Percentiles rank a stretch among this genome's conserved stretches.
Evolutionary conservation across 805 yeast species (phyloP).

Genomic region (Candida wancherniae): DNA sequence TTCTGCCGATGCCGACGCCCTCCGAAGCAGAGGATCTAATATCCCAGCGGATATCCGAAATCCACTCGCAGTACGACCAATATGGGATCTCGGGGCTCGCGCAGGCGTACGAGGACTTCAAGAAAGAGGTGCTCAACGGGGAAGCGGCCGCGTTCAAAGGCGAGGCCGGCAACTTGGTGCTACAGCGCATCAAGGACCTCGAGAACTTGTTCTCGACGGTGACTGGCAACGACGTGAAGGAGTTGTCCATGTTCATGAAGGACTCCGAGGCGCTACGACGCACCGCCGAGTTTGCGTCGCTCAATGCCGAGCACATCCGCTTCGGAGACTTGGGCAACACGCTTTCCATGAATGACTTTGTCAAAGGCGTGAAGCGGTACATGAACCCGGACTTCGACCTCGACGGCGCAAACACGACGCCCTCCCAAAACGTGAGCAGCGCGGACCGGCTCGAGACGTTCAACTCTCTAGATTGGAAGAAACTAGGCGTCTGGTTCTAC

Average conservation of each 20-base stretch:
- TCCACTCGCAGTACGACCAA: conserved; percentile 8
- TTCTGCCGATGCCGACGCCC: neutral
- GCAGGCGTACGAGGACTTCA: conserved; percentile 26
- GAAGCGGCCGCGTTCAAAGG: conserved; percentile 53
- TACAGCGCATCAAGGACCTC: conserved; percentile 39
- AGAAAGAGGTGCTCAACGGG: conserved; percentile 26
- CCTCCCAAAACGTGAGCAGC: neutral
- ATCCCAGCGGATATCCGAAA: conserved; percentile 11
- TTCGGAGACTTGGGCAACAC: conserved; percentile 53
- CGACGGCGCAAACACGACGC: conserved; percentile 2
- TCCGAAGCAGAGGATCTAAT: conserved; percentile 5
- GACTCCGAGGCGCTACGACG: conserved; percentile 63
- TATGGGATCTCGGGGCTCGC: conserved; percentile 12
- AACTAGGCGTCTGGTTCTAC: conserved; percentile 50
- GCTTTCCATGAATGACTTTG: conserved; percentile 45
- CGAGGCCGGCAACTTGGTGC: conserved; percentile 50
- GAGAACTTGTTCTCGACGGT: conserved; percentile 44
- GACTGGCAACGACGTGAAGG: conserved; percentile 29
- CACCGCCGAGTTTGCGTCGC: conserved; percentile 57
- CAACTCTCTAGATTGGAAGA: conserved; percentile 53
- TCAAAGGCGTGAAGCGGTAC: conserved; percentile 32
- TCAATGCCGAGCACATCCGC: conserved; percentile 57
- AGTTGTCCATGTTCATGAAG: conserved; percentile 34
- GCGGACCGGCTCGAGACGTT: conserved; percentile 22
- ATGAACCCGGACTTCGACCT: conserved; percentile 16